phyloP scores from a whole-genome alignment of 2,329 filamentous ascomycete species.

The Apiospora pterosperma region DNA sequence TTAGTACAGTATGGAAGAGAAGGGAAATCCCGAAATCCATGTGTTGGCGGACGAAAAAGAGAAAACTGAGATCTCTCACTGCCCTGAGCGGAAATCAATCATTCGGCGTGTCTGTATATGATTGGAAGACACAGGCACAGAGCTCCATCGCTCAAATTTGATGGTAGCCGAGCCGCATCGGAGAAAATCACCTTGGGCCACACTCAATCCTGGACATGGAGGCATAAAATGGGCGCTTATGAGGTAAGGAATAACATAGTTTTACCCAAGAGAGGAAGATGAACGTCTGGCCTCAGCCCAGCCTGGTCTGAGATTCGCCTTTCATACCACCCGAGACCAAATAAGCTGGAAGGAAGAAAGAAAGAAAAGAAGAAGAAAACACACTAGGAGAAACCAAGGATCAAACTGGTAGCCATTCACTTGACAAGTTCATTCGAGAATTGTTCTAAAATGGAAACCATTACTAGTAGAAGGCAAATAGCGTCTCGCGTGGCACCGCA shows the following conservation, averaged over 20 bases:
- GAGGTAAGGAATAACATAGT: neutral
- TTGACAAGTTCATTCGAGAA: neutral
- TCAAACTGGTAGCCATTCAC: neutral
- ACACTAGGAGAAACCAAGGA: neutral
- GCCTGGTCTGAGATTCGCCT: neutral
- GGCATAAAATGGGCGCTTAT: conserved; percentile 1
- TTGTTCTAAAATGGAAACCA: neutral
- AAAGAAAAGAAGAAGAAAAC: neutral
- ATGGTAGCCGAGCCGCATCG: neutral
- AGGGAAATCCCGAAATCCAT: neutral
- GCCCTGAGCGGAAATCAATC: conserved; percentile 4
- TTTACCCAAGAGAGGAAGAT: neutral
- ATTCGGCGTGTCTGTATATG: conserved; percentile 9
- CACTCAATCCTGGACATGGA: neutral
- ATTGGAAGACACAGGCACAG: conserved; percentile 11
- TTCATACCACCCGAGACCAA: neutral
- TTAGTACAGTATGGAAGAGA: neutral
- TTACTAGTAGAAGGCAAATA: neutral
- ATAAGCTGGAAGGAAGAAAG: neutral
- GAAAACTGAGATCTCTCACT: neutral
- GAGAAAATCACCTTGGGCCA: neutral
- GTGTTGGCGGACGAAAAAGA: conserved; percentile 29
- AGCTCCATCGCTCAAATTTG: neutral
- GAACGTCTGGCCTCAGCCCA: neutral
- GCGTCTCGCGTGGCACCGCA: neutral